phyloP scores from a whole-genome alignment of 129 eudicot species.

The Ambrosia trifida region DNA sequence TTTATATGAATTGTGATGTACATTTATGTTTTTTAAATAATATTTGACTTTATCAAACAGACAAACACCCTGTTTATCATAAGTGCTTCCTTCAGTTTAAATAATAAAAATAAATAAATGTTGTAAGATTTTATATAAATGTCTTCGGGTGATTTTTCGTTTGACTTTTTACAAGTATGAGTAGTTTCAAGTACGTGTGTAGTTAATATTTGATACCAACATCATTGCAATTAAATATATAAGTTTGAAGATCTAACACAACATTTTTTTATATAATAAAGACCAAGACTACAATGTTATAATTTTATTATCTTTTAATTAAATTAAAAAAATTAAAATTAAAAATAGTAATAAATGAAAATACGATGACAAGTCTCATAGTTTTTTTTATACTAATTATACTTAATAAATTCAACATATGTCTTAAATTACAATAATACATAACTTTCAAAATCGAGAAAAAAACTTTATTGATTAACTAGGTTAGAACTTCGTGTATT shows the following conservation, averaged over 20 bases:
- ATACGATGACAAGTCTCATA: neutral
- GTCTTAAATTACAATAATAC: neutral
- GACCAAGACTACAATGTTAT: neutral
- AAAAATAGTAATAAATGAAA: neutral
- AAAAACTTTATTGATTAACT: neutral
- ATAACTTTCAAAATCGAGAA: neutral
- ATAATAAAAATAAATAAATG: neutral
- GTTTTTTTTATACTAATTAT: neutral
- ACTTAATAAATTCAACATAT: neutral
- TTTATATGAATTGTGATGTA: neutral
- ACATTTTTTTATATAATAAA: neutral
- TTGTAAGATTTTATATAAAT: neutral
- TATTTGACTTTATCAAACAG: slow-evolving; percentile 7
- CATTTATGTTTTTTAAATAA: neutral
- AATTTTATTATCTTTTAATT: neutral
- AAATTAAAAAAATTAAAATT: neutral
- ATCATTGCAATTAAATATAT: neutral
- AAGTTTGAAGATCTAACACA: too few relatives aligned
- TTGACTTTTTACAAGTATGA: neutral
- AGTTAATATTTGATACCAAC: neutral
- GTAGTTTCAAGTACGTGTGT: neutral
- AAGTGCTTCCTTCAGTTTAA: neutral
- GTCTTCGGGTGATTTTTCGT: neutral
- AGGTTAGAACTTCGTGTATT: too few relatives aligned
- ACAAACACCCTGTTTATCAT: neutral